A percentile compares a stretch with the other conserved stretches of the same genome.
Conservation (phyloP, 768 basidiomycete species). For the Lactarius hatsudake region DNA sequence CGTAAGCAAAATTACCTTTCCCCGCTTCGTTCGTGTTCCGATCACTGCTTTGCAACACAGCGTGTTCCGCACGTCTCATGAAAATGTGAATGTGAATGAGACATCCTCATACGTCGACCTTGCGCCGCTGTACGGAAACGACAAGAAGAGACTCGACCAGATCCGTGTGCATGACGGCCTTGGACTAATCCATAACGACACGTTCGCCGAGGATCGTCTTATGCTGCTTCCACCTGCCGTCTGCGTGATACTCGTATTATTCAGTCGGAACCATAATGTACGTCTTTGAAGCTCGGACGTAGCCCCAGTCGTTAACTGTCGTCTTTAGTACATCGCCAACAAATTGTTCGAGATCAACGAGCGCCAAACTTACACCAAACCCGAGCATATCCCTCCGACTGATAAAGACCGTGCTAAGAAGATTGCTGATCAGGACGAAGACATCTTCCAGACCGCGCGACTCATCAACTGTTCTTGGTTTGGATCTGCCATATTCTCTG, state of each 20-base stretch:
- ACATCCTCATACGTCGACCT: constrained; percentile 88
- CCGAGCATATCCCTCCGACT: constrained; percentile 40
- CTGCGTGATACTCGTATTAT: constrained; percentile 74
- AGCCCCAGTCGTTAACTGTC: neutral
- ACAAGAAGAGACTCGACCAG: constrained; percentile 55
- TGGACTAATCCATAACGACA: constrained; percentile 65
- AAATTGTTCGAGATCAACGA: constrained; percentile 82
- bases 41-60: constrained; percentile 36
- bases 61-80: constrained; percentile 80
- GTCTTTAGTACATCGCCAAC: constrained; percentile 66
- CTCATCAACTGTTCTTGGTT: constrained; percentile 83
- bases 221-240: constrained; percentile 77
- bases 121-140: constrained; percentile 77
- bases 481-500: constrained; percentile 72
- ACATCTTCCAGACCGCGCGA: constrained; percentile 81
- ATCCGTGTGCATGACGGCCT: constrained; percentile 59
- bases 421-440: constrained; percentile 39
- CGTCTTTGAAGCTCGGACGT: constrained; percentile 30
- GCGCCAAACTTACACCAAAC: constrained; percentile 58
- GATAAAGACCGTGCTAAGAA: constrained; percentile 34
- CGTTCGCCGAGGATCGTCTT: constrained; percentile 76
- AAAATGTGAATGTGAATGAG: constrained; percentile 66
- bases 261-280: constrained; percentile 88
- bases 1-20: constrained; percentile 36
- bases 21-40: neutral